Percentiles rank a stretch among this genome's conserved stretches.
These are phyloP conservation scores for Pestalotiopsis sp. DNA, from an alignment of 2,329 filamentous ascomycete genomes.

Conservation along the genomic window DNA sequence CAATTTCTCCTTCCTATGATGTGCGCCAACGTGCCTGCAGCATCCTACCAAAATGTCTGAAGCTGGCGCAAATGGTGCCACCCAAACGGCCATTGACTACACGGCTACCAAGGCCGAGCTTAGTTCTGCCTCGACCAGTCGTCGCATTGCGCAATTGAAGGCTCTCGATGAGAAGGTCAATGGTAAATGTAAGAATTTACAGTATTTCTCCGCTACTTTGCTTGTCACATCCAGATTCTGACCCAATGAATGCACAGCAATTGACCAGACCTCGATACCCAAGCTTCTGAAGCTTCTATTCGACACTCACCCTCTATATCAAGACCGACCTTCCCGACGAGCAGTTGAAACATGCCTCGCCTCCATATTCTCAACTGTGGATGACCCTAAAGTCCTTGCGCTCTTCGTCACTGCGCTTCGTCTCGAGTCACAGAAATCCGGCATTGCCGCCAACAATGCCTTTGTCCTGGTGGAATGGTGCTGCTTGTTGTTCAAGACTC, in stretches of 20 bases:
- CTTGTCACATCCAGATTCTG: slow-evolving; percentile 3
- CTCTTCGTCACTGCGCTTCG: slow-evolving; percentile 70
- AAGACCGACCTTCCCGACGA: slow-evolving; percentile 80
- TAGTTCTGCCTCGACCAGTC: slow-evolving; percentile 63
- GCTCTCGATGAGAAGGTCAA: slow-evolving; percentile 59
- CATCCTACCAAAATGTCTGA: slow-evolving; percentile 51
- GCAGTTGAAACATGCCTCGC: slow-evolving; percentile 82
- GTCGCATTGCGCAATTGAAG: slow-evolving; percentile 57
- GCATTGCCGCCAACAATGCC: slow-evolving; percentile 77
- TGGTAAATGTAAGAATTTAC: slow-evolving; percentile 50
- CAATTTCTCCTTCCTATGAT: slow-evolving; percentile 29
- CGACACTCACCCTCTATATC: slow-evolving; percentile 83
- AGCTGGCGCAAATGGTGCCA: slow-evolving; percentile 44
- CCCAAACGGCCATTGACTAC: slow-evolving; percentile 50
- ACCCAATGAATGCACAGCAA: slow-evolving; percentile 36
- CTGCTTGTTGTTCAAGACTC: slow-evolving; percentile 74
- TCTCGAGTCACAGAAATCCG: slow-evolving; percentile 74
- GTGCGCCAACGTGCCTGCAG: slow-evolving; percentile 35
- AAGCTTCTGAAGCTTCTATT: slow-evolving; percentile 75
- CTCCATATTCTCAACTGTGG: slow-evolving; percentile 62
- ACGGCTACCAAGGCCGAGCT: slow-evolving; percentile 52
- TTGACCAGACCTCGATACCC: slow-evolving; percentile 52
- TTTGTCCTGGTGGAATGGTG: slow-evolving; percentile 94
- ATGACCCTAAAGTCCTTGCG: slow-evolving; percentile 61
- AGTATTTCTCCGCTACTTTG: background rate